A percentile compares a stretch with the other conserved stretches of the same genome.
phyloP scores from a whole-genome alignment of 1,139 yeast species.

The Wickerhamomyces sp. region DNA sequence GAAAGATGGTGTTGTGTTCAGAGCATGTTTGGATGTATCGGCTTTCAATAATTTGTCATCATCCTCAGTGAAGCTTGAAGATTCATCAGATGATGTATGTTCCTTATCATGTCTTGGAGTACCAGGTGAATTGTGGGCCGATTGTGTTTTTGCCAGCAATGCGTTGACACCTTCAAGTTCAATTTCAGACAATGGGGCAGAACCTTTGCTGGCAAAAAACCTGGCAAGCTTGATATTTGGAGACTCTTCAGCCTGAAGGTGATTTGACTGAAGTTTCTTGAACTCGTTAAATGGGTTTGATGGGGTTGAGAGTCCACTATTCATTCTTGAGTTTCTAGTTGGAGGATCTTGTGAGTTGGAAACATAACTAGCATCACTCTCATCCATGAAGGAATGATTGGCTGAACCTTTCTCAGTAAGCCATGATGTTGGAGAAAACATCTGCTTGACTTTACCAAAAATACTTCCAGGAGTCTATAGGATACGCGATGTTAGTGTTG shows the following conservation, averaged over 20 bases:
- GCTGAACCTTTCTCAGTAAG: background rate
- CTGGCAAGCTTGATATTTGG: constrained; percentile 62
- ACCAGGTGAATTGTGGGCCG: constrained; percentile 14
- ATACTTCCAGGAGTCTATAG: constrained; percentile 18
- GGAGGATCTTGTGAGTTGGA: constrained; percentile 1
- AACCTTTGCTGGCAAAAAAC: constrained; percentile 75
- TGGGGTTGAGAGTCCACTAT: constrained; percentile 4
- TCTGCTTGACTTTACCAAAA: constrained; percentile 20
- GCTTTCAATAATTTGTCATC: constrained; percentile 7
- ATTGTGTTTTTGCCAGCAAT: constrained; percentile 38
- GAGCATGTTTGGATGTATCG: constrained; percentile 3
- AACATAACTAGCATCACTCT: background rate
- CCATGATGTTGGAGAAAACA: constrained; percentile 22
- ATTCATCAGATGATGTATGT: too few species aligned
- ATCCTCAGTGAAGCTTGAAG: background rate
- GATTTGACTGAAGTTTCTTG: constrained; percentile 8
- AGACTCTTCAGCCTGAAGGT: constrained; percentile 16
- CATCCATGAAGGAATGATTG: background rate
- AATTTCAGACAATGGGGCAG: constrained; percentile 62
- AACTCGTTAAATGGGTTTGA: constrained; percentile 19
- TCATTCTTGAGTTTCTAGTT: background rate
- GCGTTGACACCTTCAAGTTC: constrained; percentile 85
- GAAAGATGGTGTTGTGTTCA: constrained; percentile 27
- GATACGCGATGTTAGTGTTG: background rate
- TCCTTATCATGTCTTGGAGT: background rate